phyloP scores from a whole-genome alignment of 2,329 filamentous ascomycete species.

The Paradendryphiella salina region DNA sequence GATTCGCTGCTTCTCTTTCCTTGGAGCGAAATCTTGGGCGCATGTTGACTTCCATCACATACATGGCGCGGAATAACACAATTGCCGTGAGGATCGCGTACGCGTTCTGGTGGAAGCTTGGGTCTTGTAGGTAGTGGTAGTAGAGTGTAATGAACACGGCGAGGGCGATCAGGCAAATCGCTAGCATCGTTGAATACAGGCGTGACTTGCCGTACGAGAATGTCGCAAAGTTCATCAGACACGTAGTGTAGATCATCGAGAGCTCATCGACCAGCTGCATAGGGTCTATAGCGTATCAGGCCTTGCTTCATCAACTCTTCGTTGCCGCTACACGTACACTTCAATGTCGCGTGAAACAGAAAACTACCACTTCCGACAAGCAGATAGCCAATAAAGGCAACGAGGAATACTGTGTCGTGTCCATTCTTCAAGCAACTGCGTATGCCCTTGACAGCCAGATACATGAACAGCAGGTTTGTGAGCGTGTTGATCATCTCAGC shows the following conservation, averaged over 20 bases:
- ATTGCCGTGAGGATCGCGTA: slow-evolving; percentile 73
- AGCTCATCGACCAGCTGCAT: slow-evolving; percentile 73
- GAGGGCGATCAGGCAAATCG: slow-evolving; percentile 57
- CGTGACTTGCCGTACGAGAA: slow-evolving; percentile 69
- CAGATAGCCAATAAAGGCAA: slow-evolving; percentile 66
- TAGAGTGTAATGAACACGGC: slow-evolving; percentile 71
- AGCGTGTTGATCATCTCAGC: slow-evolving; percentile 79
- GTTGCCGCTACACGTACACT: slow-evolving; percentile 52
- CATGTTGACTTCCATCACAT: slow-evolving; percentile 71
- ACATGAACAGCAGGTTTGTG: slow-evolving; percentile 82
- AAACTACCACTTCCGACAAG: slow-evolving; percentile 65
- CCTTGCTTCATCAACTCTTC: slow-evolving; percentile 48
- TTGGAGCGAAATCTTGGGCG: slow-evolving; percentile 57
- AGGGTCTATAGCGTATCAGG: slow-evolving; percentile 64
- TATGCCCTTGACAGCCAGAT: slow-evolving; percentile 74
- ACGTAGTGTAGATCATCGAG: slow-evolving; percentile 73
- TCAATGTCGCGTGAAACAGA: slow-evolving; percentile 65
- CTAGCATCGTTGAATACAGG: slow-evolving; percentile 59
- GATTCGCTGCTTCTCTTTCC: slow-evolving; percentile 46
- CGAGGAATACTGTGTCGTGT: slow-evolving; percentile 75
- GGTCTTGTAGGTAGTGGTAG: slow-evolving; percentile 81
- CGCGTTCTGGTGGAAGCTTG: slow-evolving; percentile 78
- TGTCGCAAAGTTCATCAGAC: slow-evolving; percentile 69
- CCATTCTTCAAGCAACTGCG: slow-evolving; percentile 70
- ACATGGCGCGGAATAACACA: slow-evolving; percentile 73